phyloP scores from a whole-genome alignment of 306 rosid genomes.

The Potentilla sterilis region DNA sequence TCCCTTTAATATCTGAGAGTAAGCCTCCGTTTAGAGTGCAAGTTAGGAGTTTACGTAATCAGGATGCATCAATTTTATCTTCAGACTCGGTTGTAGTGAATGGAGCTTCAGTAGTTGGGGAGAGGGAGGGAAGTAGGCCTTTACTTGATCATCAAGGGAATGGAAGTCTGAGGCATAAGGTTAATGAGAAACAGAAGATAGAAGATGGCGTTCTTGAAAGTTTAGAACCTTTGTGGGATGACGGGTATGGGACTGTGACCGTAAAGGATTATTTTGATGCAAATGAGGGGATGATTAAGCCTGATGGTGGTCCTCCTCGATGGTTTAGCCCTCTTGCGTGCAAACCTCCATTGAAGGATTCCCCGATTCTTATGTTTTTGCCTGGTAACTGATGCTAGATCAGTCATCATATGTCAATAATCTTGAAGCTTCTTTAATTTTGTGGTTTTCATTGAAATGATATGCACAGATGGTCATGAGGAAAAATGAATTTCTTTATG shows the following conservation, averaged over 20 bases:
- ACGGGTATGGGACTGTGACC: conserved; percentile 73
- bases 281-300: conserved; percentile 44
- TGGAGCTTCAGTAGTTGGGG: conserved; percentile 42
- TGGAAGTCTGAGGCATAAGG: conserved; percentile 26
- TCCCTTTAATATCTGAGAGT: conserved; percentile 12
- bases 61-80: conserved; percentile 34
- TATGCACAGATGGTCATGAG: not conserved
- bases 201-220: conserved; percentile 22
- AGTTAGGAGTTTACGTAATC: conserved; percentile 34
- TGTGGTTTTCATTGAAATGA: not conserved
- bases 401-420: not conserved
- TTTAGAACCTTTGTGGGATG: conserved; percentile 72
- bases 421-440: not conserved
- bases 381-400: conserved; percentile 55
- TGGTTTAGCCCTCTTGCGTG: conserved; percentile 79
- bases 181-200: conserved; percentile 23
- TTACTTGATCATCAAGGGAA: conserved; percentile 30
- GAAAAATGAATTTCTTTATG: not conserved
- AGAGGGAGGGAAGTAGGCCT: conserved; percentile 32
- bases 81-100: conserved; percentile 42
- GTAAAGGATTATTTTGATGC: conserved; percentile 69
- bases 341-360: conserved; percentile 43
- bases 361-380: conserved; percentile 73
- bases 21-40: conserved; percentile 28
- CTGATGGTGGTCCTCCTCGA: conserved; percentile 83